These are phyloP conservation scores for Planoprotostelium fungivorum DNA, from an alignment of 78 protist genomes.

Conservation along the genomic window DNA sequence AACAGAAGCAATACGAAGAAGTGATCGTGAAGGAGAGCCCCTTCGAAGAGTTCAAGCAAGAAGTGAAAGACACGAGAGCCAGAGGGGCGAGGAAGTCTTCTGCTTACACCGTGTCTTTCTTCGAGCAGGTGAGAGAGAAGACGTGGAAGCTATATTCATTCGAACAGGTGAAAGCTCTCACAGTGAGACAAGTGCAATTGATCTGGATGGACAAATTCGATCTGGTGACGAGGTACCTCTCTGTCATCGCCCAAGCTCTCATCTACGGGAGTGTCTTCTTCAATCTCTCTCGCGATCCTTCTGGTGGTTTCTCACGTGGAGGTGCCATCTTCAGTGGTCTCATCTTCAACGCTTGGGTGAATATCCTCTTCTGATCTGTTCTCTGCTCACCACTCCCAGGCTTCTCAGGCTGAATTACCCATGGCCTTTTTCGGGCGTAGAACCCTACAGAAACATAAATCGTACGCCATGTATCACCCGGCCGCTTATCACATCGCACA, in stretches of 20 bases:
- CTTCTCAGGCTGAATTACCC: constrained; percentile 27
- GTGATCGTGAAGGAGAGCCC: constrained; percentile 22
- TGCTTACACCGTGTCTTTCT: constrained; percentile 22
- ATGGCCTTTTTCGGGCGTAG: constrained; percentile 25
- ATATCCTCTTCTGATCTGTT: too few species aligned
- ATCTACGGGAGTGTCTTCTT: constrained; percentile 35
- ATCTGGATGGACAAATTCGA: constrained; percentile 34
- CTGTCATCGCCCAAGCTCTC: constrained; percentile 32
- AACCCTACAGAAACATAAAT: constrained; percentile 33
- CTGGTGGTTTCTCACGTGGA: constrained; percentile 35
- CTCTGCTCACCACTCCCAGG: constrained; percentile 37
- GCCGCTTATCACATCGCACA: constrained; percentile 31
- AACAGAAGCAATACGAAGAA: constrained; percentile 18
- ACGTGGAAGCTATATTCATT: too few species aligned
- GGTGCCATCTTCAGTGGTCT: constrained; percentile 34
- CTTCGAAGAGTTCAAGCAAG: background rate
- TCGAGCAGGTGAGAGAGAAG: too few species aligned
- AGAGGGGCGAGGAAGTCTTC: constrained; percentile 15
- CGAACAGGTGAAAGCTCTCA: constrained; percentile 17
- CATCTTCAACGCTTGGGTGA: constrained; percentile 24
- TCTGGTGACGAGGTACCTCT: constrained; percentile 4
- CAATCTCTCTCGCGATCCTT: background rate
- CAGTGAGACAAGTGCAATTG: constrained; percentile 21
- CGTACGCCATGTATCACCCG: constrained; percentile 37
- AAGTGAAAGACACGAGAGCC: constrained; percentile 12